These are phyloP conservation scores for Quercus engelmannii DNA, from an alignment of 306 rosid genomes.

Conservation along the genomic window DNA sequence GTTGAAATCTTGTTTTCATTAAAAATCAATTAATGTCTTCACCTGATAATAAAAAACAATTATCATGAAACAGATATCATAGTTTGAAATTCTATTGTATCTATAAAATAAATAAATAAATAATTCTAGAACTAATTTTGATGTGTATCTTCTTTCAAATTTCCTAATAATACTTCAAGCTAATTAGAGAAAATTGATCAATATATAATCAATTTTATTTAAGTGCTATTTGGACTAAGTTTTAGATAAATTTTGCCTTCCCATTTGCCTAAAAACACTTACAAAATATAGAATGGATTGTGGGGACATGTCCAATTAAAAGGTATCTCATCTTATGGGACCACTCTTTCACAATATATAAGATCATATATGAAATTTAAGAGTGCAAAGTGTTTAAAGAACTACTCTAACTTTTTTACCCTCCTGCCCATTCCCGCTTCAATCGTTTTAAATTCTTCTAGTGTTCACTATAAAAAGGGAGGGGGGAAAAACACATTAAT, in stretches of 20 bases:
- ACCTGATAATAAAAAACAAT: fast-evolving
- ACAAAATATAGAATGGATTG: not conserved
- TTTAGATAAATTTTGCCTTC: not conserved
- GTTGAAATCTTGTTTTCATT: too few species aligned
- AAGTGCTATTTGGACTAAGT: not conserved
- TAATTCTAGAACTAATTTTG: too few species aligned
- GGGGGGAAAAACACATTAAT: not conserved
- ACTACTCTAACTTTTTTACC: not conserved
- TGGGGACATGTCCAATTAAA: not conserved
- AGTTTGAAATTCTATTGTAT: too few species aligned
- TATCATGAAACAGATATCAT: too few species aligned
- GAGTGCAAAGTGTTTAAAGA: not conserved
- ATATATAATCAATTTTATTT: not conserved
- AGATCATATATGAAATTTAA: too few species aligned
- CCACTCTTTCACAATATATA: too few species aligned
- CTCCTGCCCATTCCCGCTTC: too few species aligned
- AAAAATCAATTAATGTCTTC: too few species aligned
- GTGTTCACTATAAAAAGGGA: not conserved
- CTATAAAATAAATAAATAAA: too few species aligned
- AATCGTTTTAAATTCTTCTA: not conserved
- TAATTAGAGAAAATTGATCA: not conserved
- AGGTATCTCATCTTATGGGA: not conserved
- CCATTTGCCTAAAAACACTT: not conserved
- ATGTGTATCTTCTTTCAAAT: not conserved
- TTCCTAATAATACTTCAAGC: not conserved